These are phyloP conservation scores for Saccharum spontaneum DNA, from an alignment of 176 grass and related monocot genomes.

Conservation along the genomic window DNA sequence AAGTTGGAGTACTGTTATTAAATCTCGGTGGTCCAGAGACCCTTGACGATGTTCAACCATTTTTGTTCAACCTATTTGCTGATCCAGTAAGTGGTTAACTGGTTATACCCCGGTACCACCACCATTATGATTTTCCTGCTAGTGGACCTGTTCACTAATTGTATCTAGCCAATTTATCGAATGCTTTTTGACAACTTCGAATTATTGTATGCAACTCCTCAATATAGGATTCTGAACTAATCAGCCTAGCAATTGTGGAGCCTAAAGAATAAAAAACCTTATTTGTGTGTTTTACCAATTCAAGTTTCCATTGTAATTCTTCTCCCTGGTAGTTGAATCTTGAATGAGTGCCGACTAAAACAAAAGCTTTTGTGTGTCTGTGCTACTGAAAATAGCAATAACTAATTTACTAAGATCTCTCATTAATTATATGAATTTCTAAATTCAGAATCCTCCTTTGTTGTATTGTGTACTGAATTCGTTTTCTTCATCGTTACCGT, in stretches of 20 bases:
- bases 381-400: background rate
- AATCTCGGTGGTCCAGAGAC: slow-evolving; percentile 96
- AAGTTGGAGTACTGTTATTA: slow-evolving; percentile 78
- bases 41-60: slow-evolving; percentile 93
- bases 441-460: background rate
- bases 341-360: background rate
- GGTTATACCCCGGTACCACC: background rate
- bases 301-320: background rate
- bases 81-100: slow-evolving; percentile 52
- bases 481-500: background rate
- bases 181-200: background rate
- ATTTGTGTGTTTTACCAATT: background rate
- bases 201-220: background rate
- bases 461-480: background rate
- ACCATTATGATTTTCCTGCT: background rate
- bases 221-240: background rate
- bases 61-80: slow-evolving; percentile 66
- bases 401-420: background rate
- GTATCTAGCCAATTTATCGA: background rate
- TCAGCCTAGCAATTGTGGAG: background rate
- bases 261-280: background rate
- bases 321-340: background rate
- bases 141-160: slow-evolving; percentile 3
- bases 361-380: background rate
- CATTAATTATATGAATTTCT: background rate